phyloP scores from a whole-genome alignment of 208 protist genomes.

The Entamoeba moshkovskii region DNA sequence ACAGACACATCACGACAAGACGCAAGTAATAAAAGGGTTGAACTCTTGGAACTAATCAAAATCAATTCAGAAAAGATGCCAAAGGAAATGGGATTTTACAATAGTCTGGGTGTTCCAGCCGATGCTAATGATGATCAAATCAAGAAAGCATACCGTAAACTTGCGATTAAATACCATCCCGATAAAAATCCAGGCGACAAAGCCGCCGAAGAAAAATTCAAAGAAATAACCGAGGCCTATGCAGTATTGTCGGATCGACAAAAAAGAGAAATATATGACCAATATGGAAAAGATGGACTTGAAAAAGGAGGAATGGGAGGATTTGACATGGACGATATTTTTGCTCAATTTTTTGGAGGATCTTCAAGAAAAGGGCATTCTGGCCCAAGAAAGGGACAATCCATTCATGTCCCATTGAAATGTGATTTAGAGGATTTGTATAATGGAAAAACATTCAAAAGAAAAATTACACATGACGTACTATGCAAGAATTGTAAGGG shows the following conservation, averaged over 20 bases:
- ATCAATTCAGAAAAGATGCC: background rate
- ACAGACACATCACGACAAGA: too few species aligned
- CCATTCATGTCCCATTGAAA: background rate
- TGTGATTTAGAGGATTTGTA: background rate
- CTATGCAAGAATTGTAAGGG: background rate
- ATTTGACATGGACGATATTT: background rate
- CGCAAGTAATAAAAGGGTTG: background rate
- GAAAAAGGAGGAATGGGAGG: background rate
- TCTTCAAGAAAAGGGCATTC: background rate
- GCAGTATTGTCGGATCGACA: background rate
- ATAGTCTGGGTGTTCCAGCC: background rate
- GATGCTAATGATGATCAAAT: background rate
- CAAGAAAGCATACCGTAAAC: background rate
- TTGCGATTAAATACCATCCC: background rate
- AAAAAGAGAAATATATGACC: slow-evolving; percentile 8
- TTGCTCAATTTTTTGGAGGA: background rate
- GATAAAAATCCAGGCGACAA: background rate
- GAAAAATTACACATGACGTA: background rate
- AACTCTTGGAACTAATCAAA: background rate
- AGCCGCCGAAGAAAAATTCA: slow-evolving; percentile 12
- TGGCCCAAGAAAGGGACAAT: background rate
- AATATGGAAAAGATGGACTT: background rate
- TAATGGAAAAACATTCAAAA: background rate
- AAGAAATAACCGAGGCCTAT: background rate
- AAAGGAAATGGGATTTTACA: background rate